Base-by-base conservation (phyloP, 31 red algal genomes). In the Endocladia muricata region DNA sequence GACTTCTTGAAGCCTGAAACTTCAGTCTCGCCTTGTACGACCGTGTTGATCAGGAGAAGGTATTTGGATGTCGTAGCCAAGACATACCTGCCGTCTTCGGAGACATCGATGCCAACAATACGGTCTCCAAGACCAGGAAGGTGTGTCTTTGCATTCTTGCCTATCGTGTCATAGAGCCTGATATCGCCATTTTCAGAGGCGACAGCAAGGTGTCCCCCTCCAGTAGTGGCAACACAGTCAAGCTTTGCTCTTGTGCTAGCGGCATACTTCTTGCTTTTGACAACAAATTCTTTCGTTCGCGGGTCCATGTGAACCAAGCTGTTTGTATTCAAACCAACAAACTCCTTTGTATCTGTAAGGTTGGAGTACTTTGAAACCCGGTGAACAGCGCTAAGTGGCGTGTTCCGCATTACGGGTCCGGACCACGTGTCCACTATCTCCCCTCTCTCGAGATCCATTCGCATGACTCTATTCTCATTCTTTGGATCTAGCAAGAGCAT, bases 131-230 rank as follows among this genome's bases (percentile, higher is more conserved):
- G 85, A 54, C 84, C 92, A 22, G 92, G 86, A 2, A 94, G 73
- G 49, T 88, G 84, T 30, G 92, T 94, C 74, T 94, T 94, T 1
- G 85, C 92, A 42, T 80, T 88, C 73, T 94, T 94, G 38, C 84
- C 84, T 47, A 94, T 86, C 54, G 76, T 71, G 64, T 94, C 86
- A 36, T 73, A 94, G 19, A 94, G 37, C 35, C 92, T 56, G 55
- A 94, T 83, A 62, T 94, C 92, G 17, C 85, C 92, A 44, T 88
- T 94, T 49, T 88, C 83, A 4, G 84, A 89, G 4, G 85, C 92
- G 11, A 84, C 81, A 21, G 85, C 85, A 2, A 94, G 43, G 54
- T 94, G 79, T 33, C 92, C 92, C 35, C 54, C 43, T 28, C 78
- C 92, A 17, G 85, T 94, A 4, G 92, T 86, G 38, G 92, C 85